Conservation (phyloP, 2,329 filamentous ascomycete species). For the Leptographium lundbergii region DNA sequence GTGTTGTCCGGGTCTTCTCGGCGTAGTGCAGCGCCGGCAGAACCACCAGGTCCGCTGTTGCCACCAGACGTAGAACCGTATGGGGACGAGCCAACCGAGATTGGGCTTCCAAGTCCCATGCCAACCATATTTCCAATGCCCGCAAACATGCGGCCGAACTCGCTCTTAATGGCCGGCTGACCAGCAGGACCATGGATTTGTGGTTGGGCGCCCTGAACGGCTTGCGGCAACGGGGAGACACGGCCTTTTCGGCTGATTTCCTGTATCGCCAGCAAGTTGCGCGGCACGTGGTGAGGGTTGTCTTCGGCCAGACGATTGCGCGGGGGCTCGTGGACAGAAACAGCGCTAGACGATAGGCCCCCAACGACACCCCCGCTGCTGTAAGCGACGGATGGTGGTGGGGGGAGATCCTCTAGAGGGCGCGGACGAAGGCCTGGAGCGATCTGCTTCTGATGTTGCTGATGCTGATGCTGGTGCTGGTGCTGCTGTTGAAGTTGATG, state of each 20-base stretch:
- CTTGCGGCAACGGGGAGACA: constrained; percentile 79
- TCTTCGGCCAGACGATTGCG: constrained; percentile 33
- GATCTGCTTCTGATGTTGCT: constrained; percentile 15
- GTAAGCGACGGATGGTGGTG: constrained; percentile 38
- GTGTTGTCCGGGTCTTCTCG: constrained; percentile 39
- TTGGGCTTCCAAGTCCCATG: constrained; percentile 36
- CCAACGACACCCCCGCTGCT: constrained; percentile 21
- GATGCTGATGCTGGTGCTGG: too few relatives aligned
- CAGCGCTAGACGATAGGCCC: not conserved
- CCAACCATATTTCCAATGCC: constrained; percentile 60
- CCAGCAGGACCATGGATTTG: constrained; percentile 66
- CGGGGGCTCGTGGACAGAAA: constrained; percentile 30
- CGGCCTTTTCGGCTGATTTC: constrained; percentile 72
- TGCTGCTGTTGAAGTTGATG: constrained; percentile 16
- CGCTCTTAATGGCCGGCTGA: constrained; percentile 84
- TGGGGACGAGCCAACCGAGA: constrained; percentile 29
- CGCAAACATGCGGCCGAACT: constrained; percentile 89
- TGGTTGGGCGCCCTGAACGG: constrained; percentile 81
- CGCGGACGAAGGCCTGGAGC: constrained; percentile 19
- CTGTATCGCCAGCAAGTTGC: constrained; percentile 66
- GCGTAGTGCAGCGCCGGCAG: constrained; percentile 19
- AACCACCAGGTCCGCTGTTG: not conserved
- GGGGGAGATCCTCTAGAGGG: constrained; percentile 33
- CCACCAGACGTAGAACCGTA: constrained; percentile 25
- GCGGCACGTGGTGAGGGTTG: constrained; percentile 44